Percentiles rank a stretch among this genome's conserved stretches.
Evolutionary conservation across 768 basidiomycete genomes (phyloP).

Genomic region (Russula emetica): DNA sequence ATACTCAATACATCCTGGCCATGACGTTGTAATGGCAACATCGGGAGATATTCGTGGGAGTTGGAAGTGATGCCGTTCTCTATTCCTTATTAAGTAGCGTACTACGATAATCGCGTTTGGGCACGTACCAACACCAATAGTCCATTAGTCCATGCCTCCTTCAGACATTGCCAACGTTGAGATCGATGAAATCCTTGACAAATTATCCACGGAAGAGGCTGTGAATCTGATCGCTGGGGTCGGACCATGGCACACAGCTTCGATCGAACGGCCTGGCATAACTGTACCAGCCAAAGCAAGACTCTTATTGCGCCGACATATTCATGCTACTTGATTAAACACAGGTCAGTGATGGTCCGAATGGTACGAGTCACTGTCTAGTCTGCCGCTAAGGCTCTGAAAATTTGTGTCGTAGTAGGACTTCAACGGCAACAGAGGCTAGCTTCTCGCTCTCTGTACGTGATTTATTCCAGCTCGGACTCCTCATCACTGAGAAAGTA

Average conservation of each 20-base stretch:
- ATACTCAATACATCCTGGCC: not conserved
- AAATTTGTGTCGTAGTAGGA: not conserved
- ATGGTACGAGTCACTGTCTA: slow-evolving; percentile 43
- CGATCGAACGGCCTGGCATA: slow-evolving; percentile 59
- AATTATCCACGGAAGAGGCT: slow-evolving; percentile 69
- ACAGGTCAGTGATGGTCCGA: slow-evolving; percentile 76
- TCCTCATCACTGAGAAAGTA: slow-evolving; percentile 19
- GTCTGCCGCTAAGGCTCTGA: not conserved
- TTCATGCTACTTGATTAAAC: not conserved
- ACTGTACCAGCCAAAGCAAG: slow-evolving; percentile 55
- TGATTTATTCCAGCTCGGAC: slow-evolving; percentile 11
- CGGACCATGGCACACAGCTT: slow-evolving; percentile 76
- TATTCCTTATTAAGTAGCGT: not conserved
- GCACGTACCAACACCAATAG: not conserved
- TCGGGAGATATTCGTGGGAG: not conserved
- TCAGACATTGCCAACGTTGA: slow-evolving; percentile 66
- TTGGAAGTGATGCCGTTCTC: not conserved
- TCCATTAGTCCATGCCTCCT: slow-evolving; percentile 47
- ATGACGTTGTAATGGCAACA: not conserved
- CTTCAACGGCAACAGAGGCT: not conserved
- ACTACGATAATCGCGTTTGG: not conserved
- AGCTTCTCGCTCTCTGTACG: not conserved
- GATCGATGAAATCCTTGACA: slow-evolving; percentile 57
- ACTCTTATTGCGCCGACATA: not conserved
- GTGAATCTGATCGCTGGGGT: slow-evolving; percentile 68